Percentiles rank a stretch among this genome's conserved stretches.
Conservation (phyloP, 2,329 filamentous ascomycete species). For the Monilinia laxa region DNA sequence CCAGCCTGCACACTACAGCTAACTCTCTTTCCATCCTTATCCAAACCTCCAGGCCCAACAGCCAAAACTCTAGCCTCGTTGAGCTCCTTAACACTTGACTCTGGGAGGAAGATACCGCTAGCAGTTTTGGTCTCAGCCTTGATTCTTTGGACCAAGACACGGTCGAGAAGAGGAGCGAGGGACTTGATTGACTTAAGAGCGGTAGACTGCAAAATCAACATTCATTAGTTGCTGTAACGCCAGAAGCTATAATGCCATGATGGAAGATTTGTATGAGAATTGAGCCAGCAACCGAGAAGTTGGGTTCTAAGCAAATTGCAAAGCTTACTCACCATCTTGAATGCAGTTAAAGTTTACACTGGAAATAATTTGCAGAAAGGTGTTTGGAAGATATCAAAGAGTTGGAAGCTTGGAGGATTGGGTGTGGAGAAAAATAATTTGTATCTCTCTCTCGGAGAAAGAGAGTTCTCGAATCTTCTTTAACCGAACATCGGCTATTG, state of each 20-base stretch:
- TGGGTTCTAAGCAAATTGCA: neutral
- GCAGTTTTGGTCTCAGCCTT: slow-evolving; percentile 97
- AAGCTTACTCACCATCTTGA: slow-evolving; percentile 22
- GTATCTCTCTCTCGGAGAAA: slow-evolving; percentile 10
- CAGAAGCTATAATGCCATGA: neutral
- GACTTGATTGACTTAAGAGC: slow-evolving; percentile 93
- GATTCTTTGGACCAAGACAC: slow-evolving; percentile 94
- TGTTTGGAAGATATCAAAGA: slow-evolving; percentile 14
- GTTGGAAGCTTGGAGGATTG: slow-evolving; percentile 11
- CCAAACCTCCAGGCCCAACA: slow-evolving; percentile 83
- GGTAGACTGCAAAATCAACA: slow-evolving; percentile 51
- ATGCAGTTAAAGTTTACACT: neutral
- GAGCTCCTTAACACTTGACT: slow-evolving; percentile 95
- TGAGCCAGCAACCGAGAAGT: no score
- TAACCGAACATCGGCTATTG: slow-evolving; percentile 24
- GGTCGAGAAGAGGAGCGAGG: slow-evolving; percentile 94
- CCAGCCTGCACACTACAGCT: slow-evolving; percentile 78
- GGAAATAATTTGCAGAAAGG: slow-evolving; percentile 12
- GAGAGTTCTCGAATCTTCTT: slow-evolving; percentile 23
- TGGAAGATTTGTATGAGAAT: neutral
- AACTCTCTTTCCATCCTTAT: slow-evolving; percentile 86
- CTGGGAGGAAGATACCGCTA: slow-evolving; percentile 94
- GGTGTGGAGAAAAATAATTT: slow-evolving; percentile 25
- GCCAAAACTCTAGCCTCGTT: slow-evolving; percentile 97
- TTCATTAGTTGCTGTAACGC: slow-evolving; percentile 2